A percentile compares a stretch with the other conserved stretches of the same genome.
These are phyloP conservation scores for Nepenthes gracilis DNA, from an alignment of 148 eudicot species.

Conservation along the genomic window DNA sequence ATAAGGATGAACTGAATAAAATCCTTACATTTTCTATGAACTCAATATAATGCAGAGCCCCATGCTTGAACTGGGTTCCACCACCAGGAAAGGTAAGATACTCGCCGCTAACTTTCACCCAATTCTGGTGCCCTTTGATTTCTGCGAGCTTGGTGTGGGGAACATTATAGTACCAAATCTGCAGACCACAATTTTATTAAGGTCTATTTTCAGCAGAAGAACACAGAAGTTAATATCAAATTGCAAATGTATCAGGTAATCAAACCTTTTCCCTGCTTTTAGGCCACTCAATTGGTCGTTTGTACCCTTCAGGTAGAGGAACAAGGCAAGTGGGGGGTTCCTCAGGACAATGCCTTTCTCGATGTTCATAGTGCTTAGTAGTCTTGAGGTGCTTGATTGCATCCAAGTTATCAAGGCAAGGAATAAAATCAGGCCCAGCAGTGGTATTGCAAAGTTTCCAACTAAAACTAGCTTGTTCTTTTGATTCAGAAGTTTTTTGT, in stretches of 20 bases:
- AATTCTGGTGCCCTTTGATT: conserved; percentile 66
- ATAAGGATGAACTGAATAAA: neutral
- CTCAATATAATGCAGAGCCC: conserved; percentile 54
- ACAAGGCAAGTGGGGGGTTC: conserved; percentile 90
- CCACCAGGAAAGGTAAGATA: conserved; percentile 66
- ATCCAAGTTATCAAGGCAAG: conserved; percentile 84
- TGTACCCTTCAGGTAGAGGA: conserved; percentile 85
- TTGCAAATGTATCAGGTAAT: neutral
- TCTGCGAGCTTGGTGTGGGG: conserved; percentile 59
- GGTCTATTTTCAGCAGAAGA: neutral
- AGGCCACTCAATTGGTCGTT: conserved; percentile 72
- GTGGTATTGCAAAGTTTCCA: conserved; percentile 74
- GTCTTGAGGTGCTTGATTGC: conserved; percentile 55
- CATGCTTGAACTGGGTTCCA: conserved; percentile 58
- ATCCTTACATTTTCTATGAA: conserved; percentile 37
- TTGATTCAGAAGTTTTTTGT: conserved; percentile 29
- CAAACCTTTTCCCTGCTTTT: conserved; percentile 80
- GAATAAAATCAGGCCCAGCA: conserved; percentile 85
- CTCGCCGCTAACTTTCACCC: conserved; percentile 58
- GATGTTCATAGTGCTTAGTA: conserved; percentile 86
- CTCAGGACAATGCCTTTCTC: conserved; percentile 90
- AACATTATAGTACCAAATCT: conserved; percentile 58
- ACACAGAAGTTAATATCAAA: neutral
- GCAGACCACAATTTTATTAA: conserved; percentile 6
- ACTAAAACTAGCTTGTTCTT: conserved; percentile 20